Conservation (phyloP, 805 yeast genomes). For the Starmera quercuum region DNA sequence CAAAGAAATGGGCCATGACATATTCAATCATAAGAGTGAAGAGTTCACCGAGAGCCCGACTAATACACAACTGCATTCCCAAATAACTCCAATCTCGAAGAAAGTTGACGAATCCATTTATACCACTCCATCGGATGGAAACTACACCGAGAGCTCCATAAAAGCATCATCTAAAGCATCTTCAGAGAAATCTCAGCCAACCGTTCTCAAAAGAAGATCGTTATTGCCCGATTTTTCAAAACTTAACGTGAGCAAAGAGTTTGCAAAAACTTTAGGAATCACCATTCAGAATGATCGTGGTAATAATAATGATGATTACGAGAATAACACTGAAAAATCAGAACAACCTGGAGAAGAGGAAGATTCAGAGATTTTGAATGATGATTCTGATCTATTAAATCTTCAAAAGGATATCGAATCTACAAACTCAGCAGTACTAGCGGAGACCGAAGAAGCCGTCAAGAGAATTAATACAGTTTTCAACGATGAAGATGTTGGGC, state of each 20-base stretch:
- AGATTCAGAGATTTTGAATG: slow-evolving; percentile 6
- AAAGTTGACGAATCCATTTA: background rate
- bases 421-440: slow-evolving; percentile 14
- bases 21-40: background rate
- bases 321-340: slow-evolving; percentile 1
- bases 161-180: background rate
- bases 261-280: slow-evolving; percentile 29
- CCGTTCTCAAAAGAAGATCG: slow-evolving; percentile 13
- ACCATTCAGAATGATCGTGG: background rate
- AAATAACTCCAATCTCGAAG: no score
- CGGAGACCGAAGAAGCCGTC: slow-evolving; percentile 20
- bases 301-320: no score
- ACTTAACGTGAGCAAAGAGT: slow-evolving; percentile 24
- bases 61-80: background rate
- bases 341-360: slow-evolving; percentile 2
- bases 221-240: slow-evolving; percentile 24
- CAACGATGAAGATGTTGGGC: slow-evolving; percentile 6
- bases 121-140: background rate
- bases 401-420: slow-evolving; percentile 18
- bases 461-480: slow-evolving; percentile 17
- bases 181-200: background rate
- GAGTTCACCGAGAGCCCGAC: background rate
- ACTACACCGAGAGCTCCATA: background rate
- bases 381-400: slow-evolving; percentile 10
- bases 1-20: background rate